phyloP scores from a whole-genome alignment of 805 yeast genomes.

The Ogataea siamensis region DNA sequence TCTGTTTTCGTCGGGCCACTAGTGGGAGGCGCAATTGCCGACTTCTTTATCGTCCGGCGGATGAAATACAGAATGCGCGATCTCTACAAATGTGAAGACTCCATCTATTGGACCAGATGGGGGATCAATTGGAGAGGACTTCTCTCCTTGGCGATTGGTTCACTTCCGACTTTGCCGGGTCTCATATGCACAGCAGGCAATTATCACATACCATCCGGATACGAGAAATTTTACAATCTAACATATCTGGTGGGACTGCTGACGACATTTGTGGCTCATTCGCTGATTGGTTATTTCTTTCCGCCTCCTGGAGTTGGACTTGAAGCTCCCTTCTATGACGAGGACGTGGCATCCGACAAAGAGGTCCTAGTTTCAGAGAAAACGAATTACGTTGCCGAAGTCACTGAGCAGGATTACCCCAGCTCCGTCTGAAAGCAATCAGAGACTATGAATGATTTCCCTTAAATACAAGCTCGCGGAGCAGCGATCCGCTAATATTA shows the following conservation, averaged over 20 bases:
- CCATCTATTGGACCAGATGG: slow-evolving; percentile 16
- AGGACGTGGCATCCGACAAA: background rate
- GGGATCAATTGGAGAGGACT: slow-evolving; percentile 23
- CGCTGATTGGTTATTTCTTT: slow-evolving; percentile 9
- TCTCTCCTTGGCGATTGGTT: slow-evolving; percentile 16
- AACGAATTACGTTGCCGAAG: slow-evolving; percentile 6
- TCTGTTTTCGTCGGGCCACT: slow-evolving; percentile 52
- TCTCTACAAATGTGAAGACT: slow-evolving; percentile 19
- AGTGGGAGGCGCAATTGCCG: slow-evolving; percentile 24
- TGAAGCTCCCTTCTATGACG: slow-evolving; percentile 14
- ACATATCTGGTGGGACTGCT: slow-evolving; percentile 16
- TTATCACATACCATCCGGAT: slow-evolving; percentile 10
- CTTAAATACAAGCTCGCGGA: slow-evolving; percentile 10
- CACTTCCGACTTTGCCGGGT: slow-evolving; percentile 21
- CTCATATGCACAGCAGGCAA: slow-evolving; percentile 20
- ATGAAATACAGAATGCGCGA: slow-evolving; percentile 33
- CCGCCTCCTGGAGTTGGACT: slow-evolving; percentile 14
- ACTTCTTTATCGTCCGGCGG: slow-evolving; percentile 28
- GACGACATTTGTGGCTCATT: slow-evolving; percentile 12
- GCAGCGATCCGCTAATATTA: background rate
- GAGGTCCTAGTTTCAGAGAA: slow-evolving; percentile 3
- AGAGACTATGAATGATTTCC: background rate
- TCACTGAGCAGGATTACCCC: slow-evolving; percentile 5
- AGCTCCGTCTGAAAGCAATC: slow-evolving; percentile 4
- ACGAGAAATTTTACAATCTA: slow-evolving; percentile 17